Base-by-base conservation (phyloP, 2,329 filamentous ascomycete genomes). In the Epichloe elymi region DNA sequence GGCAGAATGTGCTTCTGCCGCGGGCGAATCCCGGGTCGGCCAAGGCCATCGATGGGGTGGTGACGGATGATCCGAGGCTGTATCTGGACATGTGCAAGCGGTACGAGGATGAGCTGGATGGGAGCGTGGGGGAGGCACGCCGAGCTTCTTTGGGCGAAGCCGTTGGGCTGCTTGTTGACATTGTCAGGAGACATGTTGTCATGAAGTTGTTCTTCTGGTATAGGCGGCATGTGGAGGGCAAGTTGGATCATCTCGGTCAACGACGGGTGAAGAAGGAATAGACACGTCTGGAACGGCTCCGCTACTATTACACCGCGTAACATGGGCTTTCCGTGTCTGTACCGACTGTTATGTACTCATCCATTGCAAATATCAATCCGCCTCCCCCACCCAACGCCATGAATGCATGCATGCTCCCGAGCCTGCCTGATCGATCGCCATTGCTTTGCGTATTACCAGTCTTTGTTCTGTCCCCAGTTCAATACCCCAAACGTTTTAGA, bases 61-160 rank as follows among this genome's bases (percentile, higher is more conserved):
- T 95, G 49, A 95, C 89, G 0, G 90, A 96, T 61, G 82, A 95
- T 58, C 86, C 87, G 1, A 76, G 76, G 61, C 66, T 76, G 56
- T 91, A 82, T 60, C 62, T 82, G 23, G 75, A 83, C 43, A 74
- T 88, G 2, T 80, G 78, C 55, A 60, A 72, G 45, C 58, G 66
- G 42, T 63, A 56, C 48, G 65, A 68, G 8, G 65, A 67, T 38
- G 63, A 59, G 50, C 15, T 53, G 20, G 17, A 4, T 14, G 39
- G 49, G 36, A 50, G 47, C 39, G 48, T 51, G 35, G 49, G 46
- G 19, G 26, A 30, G 26, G 8, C 8, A 30, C 26, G 8, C 3
- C 42, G 38, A 19, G 47, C 56, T 5, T 33, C 62, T 14, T 15
- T 56, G 5, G 38, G 54, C 40, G 53, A 50, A 39, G 48, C 58